Evolutionary conservation across 164 flowering plant genomes (phyloP).

Genomic region (Berberis thunbergii): DNA sequence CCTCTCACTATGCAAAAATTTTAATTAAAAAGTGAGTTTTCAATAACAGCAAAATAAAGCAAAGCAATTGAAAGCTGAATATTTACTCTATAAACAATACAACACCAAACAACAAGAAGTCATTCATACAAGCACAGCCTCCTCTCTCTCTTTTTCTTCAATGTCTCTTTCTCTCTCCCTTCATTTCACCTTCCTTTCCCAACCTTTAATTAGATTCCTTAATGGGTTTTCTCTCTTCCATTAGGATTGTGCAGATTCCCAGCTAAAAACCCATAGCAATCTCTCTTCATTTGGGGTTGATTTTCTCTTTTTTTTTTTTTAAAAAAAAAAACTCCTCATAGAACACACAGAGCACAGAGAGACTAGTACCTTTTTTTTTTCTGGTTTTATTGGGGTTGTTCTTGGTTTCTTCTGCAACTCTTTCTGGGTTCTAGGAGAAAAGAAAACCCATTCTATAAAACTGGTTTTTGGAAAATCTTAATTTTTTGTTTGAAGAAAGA

Average conservation of each 20-base stretch:
- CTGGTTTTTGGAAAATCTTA: conserved; percentile 7
- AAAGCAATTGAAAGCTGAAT: conserved; percentile 30
- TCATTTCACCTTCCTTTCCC: conserved; percentile 36
- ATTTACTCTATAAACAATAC: conserved; percentile 45
- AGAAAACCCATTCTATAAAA: conserved; percentile 12
- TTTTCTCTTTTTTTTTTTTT: too few relatives aligned
- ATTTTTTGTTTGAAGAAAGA: conserved; percentile 4
- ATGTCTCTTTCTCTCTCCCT: conserved; percentile 31
- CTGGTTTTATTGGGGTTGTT: conserved; percentile 14
- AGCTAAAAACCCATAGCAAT: too few relatives aligned
- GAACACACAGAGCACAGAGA: too few relatives aligned
- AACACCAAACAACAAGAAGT: conserved; percentile 32
- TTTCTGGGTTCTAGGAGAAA: conserved; percentile 31
- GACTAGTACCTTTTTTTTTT: not conserved
- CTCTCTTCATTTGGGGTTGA: too few relatives aligned
- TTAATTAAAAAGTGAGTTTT: conserved; percentile 14
- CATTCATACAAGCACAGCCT: conserved; percentile 27
- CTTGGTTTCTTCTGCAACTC: conserved; percentile 18
- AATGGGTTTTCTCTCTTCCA: conserved; percentile 35
- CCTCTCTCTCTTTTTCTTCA: conserved; percentile 13
- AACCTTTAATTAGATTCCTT: conserved; percentile 61
- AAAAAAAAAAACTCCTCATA: too few relatives aligned
- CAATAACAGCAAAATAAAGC: conserved; percentile 22
- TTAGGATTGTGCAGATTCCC: conserved; percentile 43
- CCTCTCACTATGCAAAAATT: conserved; percentile 4